phyloP scores from a whole-genome alignment of 495 filamentous ascomycete species.

The Parachaetomium inaequale region DNA sequence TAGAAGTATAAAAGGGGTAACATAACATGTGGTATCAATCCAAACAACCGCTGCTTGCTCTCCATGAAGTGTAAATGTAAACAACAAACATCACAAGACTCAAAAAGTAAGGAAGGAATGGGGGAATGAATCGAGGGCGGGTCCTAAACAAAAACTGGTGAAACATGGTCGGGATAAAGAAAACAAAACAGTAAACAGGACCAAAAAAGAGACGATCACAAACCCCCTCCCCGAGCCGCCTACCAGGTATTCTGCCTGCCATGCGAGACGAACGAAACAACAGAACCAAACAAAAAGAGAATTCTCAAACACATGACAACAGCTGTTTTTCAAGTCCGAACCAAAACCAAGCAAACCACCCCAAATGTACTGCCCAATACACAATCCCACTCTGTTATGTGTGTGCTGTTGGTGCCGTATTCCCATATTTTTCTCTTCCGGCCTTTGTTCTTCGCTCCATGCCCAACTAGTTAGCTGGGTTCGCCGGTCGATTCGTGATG shows the following conservation, averaged over 20 bases:
- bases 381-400: neutral
- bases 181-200: neutral
- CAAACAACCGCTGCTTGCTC: slow-evolving; percentile 2
- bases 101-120: neutral
- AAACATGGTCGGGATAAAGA: neutral
- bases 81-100: neutral
- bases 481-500: neutral
- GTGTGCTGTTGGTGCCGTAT: neutral
- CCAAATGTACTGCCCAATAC: neutral
- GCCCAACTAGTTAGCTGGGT: neutral
- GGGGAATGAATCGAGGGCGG: neutral
- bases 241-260: neutral
- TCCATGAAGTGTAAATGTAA: slow-evolving; percentile 5
- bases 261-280: slow-evolving; percentile 1
- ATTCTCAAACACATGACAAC: slow-evolving; percentile 1
- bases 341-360: neutral
- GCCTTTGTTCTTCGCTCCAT: no score
- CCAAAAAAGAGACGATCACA: neutral
- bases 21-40: slow-evolving; percentile 3
- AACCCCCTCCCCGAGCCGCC: neutral
- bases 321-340: neutral
- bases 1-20: slow-evolving; percentile 1
- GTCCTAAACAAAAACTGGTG: neutral
- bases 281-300: neutral
- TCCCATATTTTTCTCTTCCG: neutral